Evolutionary conservation across 1,284 basidiomycete genomes (phyloP).

Genomic region (Mycosarcoma mackinlayi): DNA sequence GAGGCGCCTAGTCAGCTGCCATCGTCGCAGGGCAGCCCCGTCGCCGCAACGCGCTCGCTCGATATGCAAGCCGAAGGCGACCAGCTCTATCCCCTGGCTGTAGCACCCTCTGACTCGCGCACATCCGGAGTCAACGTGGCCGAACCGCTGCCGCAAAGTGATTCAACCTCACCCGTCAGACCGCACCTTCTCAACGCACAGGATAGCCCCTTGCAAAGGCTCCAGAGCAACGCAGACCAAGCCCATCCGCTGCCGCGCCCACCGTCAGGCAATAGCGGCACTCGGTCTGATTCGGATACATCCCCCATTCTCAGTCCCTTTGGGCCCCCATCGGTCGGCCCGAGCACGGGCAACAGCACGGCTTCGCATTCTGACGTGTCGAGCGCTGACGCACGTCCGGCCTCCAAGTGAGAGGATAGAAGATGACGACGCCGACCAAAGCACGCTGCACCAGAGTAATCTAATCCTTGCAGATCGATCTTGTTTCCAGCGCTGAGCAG

Average conservation of each 20-base stretch:
- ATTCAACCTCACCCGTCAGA: slow-evolving; percentile 9
- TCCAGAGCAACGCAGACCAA: slow-evolving; percentile 28
- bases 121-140: not conserved
- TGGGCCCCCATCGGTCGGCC: slow-evolving; percentile 19
- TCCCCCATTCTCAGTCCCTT: slow-evolving; percentile 48
- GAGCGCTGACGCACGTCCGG: slow-evolving; percentile 9
- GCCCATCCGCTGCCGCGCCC: slow-evolving; percentile 5
- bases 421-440: too few species aligned
- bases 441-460: too few species aligned
- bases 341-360: slow-evolving; percentile 18
- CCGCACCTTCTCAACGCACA: slow-evolving; percentile 23
- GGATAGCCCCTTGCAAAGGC: slow-evolving; percentile 37
- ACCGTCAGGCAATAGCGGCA: slow-evolving; percentile 27
- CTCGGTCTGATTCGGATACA: slow-evolving; percentile 24
- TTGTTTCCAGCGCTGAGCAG: too few species aligned
- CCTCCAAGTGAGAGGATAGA: slow-evolving; percentile 13
- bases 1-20: slow-evolving; percentile 15
- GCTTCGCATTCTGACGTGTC: slow-evolving; percentile 7
- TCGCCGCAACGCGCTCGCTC: not conserved
- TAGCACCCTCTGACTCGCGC: not conserved
- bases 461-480: too few species aligned
- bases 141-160: not conserved
- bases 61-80: not conserved
- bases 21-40: slow-evolving; percentile 19
- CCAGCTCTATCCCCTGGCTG: not conserved